Evolutionary conservation across 2,329 filamentous ascomycete species (phyloP), one percentile per base, ranked within the genome.

Genomic region (Calonectria ilicicola): DNA sequence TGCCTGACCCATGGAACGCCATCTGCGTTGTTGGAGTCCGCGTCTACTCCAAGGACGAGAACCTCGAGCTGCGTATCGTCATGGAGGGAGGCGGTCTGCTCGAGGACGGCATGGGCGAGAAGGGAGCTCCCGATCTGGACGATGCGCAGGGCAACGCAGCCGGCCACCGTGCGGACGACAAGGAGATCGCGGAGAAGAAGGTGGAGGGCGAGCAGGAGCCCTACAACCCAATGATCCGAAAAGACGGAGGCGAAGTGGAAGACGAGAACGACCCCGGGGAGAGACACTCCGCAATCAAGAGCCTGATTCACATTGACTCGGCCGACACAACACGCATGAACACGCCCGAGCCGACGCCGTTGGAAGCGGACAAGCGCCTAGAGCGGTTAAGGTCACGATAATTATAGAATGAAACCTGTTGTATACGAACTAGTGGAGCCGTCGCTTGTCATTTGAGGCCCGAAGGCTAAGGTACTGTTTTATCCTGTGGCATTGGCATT

Each of bases 1-100:
- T 86, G 77, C 81, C 87, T 0, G 87, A 90, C 27, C 88, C 90
- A 1, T 93, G 91, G 91, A 92, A 92, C 78, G 91, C 91, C 5
- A 87, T 92, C 56, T 89, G 87, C 65, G 88, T 92, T 21, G 87
- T 93, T 0, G 91, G 91, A 0, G 83, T 93, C 65, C 87, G 90
- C 5, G 88, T 93, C 7, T 93, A 92, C 80, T 89, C 88, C 78
- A 90, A 89, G 80, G 89, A 92, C 78, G 85, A 87, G 53, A 82
- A 84, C 38, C 83, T 91, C 3, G 86, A 90, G 80, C 81, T 91
- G n/a, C 84, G 86, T 44, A 87, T 90, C 15, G 88, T 91, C 23
- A 86, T 91, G 82, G 89, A 91, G 78, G 89, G 88, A 46, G 89
- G 88, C 27, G 84, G 87, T 75, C 83, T 90, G 4, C 82, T 86